Conservation (phyloP, 1,284 basidiomycete genomes). For the Entoloma clypeatum region DNA sequence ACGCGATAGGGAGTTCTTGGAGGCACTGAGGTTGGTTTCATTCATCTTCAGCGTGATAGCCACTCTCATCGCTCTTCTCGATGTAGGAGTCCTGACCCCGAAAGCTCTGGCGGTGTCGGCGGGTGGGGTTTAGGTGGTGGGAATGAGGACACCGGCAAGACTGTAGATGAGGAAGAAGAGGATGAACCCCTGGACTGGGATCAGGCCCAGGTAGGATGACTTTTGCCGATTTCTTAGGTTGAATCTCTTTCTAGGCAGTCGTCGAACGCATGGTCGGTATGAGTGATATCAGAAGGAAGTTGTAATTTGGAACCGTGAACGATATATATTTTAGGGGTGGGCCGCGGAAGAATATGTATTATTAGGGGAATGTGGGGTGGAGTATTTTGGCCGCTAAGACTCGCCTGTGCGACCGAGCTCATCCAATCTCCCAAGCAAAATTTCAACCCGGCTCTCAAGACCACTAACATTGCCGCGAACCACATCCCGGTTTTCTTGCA, state of each 20-base stretch:
- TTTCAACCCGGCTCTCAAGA: constrained; percentile 64
- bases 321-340: too few species aligned
- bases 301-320: too few species aligned
- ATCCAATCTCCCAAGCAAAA: constrained; percentile 50
- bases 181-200: constrained; percentile 57
- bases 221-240: not conserved
- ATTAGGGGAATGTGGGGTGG: constrained; percentile 2
- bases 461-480: constrained; percentile 70
- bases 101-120: constrained; percentile 39
- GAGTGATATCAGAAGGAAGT: constrained; percentile 33
- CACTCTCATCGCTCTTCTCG: not conserved
- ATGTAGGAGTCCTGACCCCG: constrained; percentile 44
- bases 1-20: constrained; percentile 52
- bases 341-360: constrained; percentile 5
- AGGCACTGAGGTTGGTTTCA: constrained; percentile 44
- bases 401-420: constrained; percentile 25
- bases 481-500: constrained; percentile 71
- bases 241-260: constrained; percentile 37
- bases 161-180: constrained; percentile 42
- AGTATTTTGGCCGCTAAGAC: constrained; percentile 9
- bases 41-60: not conserved
- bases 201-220: constrained; percentile 50
- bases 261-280: constrained; percentile 67
- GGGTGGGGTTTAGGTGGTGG: constrained; percentile 67
- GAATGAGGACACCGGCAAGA: constrained; percentile 40